phyloP scores from a whole-genome alignment of 345 rosid species.

The Euclidium syriacum region DNA sequence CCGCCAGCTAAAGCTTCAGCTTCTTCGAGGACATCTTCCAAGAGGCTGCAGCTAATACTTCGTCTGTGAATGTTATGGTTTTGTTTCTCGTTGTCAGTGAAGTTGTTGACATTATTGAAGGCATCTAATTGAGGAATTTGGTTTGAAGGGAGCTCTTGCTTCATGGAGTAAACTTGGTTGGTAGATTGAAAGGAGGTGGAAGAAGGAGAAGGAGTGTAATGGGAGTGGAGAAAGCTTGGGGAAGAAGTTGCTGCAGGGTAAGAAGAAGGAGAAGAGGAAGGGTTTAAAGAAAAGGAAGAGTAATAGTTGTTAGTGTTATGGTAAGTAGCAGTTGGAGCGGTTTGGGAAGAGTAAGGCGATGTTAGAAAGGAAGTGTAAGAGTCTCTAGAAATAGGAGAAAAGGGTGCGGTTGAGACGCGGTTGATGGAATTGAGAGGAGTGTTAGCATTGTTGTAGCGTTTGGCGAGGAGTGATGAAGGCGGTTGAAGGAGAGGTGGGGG shows the following conservation, averaged over 20 bases:
- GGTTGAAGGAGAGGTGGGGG: conserved; percentile 46
- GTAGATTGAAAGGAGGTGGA: conserved; percentile 25
- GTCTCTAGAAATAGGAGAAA: conserved; percentile 29
- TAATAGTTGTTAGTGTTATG: conserved; percentile 18
- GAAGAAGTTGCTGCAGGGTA: conserved; percentile 23
- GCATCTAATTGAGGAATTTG: conserved; percentile 29
- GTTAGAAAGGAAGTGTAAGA: conserved; percentile 27
- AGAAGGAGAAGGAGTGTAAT: conserved; percentile 24
- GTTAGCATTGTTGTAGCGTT: conserved; percentile 30
- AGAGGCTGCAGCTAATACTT: conserved; percentile 34
- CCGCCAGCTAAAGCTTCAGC: conserved; percentile 32
- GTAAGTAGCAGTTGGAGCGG: conserved; percentile 21
- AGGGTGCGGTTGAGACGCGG: conserved; percentile 29
- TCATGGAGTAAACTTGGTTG: conserved; percentile 26
- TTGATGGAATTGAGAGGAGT: conserved; percentile 5
- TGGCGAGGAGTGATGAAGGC: conserved; percentile 36
- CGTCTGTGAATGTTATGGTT: conserved; percentile 8
- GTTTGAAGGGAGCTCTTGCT: conserved; percentile 78
- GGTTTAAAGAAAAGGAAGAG: conserved; percentile 25
- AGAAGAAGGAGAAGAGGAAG: conserved; percentile 22
- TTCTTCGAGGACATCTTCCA: conserved; percentile 58
- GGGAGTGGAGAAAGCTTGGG: conserved; percentile 17
- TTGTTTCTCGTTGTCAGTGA: conserved; percentile 19
- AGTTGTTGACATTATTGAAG: conserved; percentile 13
- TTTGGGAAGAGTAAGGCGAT: conserved; percentile 24